Conservation (phyloP, 371 early-diverging fungal genomes). For the Mortierella sp. region DNA sequence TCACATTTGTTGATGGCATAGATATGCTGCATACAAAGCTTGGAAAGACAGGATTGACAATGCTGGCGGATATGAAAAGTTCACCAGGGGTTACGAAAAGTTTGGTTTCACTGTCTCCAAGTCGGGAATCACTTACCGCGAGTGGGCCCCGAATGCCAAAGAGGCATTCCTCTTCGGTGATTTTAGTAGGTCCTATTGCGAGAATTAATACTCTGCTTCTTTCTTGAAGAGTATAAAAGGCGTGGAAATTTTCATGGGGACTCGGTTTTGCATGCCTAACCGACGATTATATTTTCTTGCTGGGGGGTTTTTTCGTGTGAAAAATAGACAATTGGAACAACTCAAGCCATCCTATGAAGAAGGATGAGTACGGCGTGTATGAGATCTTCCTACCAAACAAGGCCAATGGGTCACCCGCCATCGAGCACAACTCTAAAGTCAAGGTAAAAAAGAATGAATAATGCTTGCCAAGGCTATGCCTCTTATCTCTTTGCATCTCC, state of each 20-base stretch:
- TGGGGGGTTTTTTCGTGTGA: too few species aligned
- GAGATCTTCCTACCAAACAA: constrained; percentile 75
- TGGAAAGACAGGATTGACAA: constrained; percentile 78
- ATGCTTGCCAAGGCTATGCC: not conserved
- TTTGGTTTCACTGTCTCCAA: constrained; percentile 80
- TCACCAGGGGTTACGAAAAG: constrained; percentile 82
- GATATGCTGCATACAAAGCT: constrained; percentile 66
- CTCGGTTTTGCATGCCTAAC: too few species aligned
- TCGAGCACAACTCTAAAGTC: constrained; percentile 89
- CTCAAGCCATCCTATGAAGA: constrained; percentile 80
- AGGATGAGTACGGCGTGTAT: constrained; percentile 86
- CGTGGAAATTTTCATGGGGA: too few species aligned
- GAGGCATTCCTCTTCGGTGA: constrained; percentile 91
- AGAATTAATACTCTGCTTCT: not conserved
- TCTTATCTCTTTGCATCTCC: not conserved
- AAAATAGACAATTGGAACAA: constrained; percentile 85
- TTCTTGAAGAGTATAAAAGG: too few species aligned
- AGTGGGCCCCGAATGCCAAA: constrained; percentile 94
- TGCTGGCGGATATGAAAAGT: constrained; percentile 86
- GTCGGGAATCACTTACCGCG: constrained; percentile 85
- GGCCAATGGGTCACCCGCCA: constrained; percentile 73
- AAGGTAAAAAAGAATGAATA: constrained; percentile 67
- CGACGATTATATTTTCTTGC: too few species aligned
- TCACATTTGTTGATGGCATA: not conserved
- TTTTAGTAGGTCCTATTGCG: constrained; percentile 77